phyloP scores from a whole-genome alignment of 345 rosid genomes.

The Eucalyptus fibrosa region DNA sequence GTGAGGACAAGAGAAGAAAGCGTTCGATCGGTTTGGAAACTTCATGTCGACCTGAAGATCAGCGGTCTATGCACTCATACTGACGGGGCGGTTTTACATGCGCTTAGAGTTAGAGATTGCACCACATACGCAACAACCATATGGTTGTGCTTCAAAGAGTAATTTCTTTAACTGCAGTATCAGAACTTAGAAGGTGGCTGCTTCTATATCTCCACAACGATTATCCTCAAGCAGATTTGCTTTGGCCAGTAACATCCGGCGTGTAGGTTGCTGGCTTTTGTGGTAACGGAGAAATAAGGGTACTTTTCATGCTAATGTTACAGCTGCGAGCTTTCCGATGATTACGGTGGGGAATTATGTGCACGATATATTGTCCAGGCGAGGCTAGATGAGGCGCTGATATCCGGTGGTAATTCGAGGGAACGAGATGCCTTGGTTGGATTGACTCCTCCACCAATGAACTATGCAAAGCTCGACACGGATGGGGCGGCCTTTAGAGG shows the following conservation, averaged over 20 bases:
- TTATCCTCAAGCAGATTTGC: neutral
- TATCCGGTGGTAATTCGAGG: neutral
- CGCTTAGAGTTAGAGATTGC: neutral
- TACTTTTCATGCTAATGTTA: neutral
- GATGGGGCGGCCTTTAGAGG: neutral
- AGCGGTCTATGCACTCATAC: neutral
- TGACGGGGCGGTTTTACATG: neutral
- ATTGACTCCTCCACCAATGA: neutral
- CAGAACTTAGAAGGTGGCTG: neutral
- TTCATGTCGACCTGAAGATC: neutral
- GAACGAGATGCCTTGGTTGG: neutral
- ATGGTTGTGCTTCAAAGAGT: neutral
- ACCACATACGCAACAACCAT: neutral
- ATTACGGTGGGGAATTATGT: neutral
- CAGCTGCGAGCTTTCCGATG: neutral
- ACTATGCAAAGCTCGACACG: neutral
- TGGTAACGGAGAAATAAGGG: neutral
- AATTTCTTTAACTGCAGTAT: neutral
- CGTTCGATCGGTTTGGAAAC: neutral
- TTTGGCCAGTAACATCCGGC: neutral
- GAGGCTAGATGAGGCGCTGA: neutral
- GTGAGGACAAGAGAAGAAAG: neutral
- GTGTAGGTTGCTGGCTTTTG: neutral
- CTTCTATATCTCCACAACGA: neutral
- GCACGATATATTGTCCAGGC: neutral